Evolutionary conservation across 441 rosid genomes (phyloP).

Genomic region (Arabidopsis hybrid): DNA sequence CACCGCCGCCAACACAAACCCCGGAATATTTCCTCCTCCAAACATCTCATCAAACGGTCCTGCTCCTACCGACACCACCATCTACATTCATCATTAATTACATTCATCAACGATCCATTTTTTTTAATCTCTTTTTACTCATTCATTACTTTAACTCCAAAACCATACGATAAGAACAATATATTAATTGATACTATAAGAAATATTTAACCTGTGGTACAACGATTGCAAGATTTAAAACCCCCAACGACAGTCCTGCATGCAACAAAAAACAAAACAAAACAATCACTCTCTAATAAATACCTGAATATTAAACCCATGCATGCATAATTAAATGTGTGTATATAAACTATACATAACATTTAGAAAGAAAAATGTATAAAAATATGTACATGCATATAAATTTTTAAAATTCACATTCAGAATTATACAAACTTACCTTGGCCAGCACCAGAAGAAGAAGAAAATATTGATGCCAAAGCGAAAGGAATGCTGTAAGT

Average conservation of each 20-base stretch:
- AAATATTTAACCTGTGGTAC: slow-evolving; percentile 65
- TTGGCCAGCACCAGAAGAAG: slow-evolving; percentile 74
- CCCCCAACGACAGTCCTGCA: slow-evolving; percentile 81
- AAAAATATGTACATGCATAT: not conserved
- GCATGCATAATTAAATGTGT: not conserved
- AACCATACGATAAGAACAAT: not conserved
- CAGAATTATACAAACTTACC: slow-evolving; percentile 46
- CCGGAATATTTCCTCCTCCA: slow-evolving; percentile 56
- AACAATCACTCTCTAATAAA: not conserved
- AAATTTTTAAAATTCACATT: not conserved
- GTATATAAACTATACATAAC: not conserved
- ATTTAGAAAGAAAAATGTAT: too few relatives aligned
- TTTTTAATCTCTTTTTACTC: not conserved
- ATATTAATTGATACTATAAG: not conserved
- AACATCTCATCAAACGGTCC: slow-evolving; percentile 56
- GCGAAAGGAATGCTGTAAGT: slow-evolving; percentile 86
- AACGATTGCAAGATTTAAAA: slow-evolving; percentile 77
- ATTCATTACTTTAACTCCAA: not conserved
- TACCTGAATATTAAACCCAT: not conserved
- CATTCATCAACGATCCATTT: not conserved
- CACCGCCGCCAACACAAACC: slow-evolving; percentile 64
- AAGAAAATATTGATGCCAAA: slow-evolving; percentile 77
- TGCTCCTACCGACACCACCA: slow-evolving; percentile 51
- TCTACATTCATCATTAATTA: slow-evolving; percentile 32
- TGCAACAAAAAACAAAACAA: not conserved